Evolutionary conservation across 106 monocot species (phyloP).

Genomic region (Dioscorea alata): DNA sequence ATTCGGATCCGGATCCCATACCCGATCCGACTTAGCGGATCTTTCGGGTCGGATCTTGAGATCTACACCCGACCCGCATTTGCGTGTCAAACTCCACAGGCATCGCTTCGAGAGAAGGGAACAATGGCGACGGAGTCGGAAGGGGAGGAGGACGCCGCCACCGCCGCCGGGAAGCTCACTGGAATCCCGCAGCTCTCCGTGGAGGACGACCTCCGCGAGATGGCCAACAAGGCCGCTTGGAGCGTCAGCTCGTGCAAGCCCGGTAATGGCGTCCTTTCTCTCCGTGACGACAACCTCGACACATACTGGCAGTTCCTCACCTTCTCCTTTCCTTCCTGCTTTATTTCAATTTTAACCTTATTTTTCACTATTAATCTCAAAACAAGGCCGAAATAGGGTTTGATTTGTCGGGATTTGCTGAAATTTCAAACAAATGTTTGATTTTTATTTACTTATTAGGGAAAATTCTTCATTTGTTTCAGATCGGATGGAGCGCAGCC

Average conservation of each 20-base stretch:
- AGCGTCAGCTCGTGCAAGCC: conserved; percentile 97
- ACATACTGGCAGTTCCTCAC: conserved; percentile 86
- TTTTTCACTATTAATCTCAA: neutral
- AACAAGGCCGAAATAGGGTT: neutral
- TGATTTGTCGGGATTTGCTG: neutral
- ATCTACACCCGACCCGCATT: too few species aligned
- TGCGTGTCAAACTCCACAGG: too few species aligned
- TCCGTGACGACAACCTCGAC: conserved; percentile 89
- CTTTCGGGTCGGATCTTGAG: too few species aligned
- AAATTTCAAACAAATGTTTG: neutral
- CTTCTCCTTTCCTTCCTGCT: neutral
- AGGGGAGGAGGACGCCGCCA: conserved; percentile 47
- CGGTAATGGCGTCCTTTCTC: conserved; percentile 77
- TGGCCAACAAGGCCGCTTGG: conserved; percentile 94
- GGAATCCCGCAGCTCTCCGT: conserved; percentile 44
- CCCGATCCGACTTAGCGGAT: too few species aligned
- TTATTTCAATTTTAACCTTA: neutral
- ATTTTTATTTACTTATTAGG: neutral
- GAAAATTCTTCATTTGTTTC: conserved; percentile 7
- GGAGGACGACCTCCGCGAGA: conserved; percentile 67
- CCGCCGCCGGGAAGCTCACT: conserved; percentile 39
- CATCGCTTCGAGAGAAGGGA: neutral
- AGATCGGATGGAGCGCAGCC: conserved; percentile 98
- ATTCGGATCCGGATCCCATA: too few species aligned
- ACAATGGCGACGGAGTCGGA: conserved; percentile 69